phyloP scores from a whole-genome alignment of 768 basidiomycete genomes.

The Tulasnella sp. region DNA sequence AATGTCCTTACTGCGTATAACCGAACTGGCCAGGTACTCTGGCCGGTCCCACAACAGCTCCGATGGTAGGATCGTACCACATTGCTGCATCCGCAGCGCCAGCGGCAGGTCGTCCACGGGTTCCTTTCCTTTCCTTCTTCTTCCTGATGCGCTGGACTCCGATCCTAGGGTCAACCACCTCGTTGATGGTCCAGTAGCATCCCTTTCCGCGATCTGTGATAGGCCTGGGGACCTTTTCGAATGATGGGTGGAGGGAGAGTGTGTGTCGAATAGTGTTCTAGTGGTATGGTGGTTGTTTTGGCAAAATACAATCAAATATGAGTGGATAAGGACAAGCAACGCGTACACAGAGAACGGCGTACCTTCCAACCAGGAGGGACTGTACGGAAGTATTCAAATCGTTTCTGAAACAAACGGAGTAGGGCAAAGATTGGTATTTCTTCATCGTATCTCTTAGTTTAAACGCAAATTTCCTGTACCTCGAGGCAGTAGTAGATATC shows the following conservation, averaged over 20 bases:
- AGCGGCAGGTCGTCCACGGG: constrained; percentile 4
- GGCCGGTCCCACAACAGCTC: neutral
- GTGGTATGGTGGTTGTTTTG: neutral
- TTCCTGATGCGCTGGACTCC: constrained; percentile 83
- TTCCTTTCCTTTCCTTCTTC: constrained; percentile 34
- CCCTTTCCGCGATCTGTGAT: constrained; percentile 86
- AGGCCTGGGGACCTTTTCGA: constrained; percentile 85
- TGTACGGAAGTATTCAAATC: constrained; percentile 84
- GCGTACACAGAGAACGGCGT: constrained; percentile 27
- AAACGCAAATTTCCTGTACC: neutral
- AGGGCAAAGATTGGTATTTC: too few species aligned
- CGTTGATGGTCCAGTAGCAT: constrained; percentile 73
- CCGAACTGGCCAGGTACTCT: neutral
- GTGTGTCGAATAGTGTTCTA: constrained; percentile 90
- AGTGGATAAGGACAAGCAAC: constrained; percentile 14
- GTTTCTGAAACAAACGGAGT: constrained; percentile 16
- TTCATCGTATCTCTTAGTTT: neutral
- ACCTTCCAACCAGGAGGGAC: constrained; percentile 92
- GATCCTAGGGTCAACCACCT: constrained; percentile 31
- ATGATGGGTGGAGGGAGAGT: constrained; percentile 80
- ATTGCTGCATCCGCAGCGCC: constrained; percentile 3
- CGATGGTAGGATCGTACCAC: constrained; percentile 1
- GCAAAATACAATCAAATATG: constrained; percentile 9
- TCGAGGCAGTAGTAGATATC: constrained; percentile 87
- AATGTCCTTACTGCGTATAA: neutral